These are phyloP conservation scores for Tremella yokohamensis DNA, from an alignment of 768 basidiomycete genomes.

Conservation along the genomic window DNA sequence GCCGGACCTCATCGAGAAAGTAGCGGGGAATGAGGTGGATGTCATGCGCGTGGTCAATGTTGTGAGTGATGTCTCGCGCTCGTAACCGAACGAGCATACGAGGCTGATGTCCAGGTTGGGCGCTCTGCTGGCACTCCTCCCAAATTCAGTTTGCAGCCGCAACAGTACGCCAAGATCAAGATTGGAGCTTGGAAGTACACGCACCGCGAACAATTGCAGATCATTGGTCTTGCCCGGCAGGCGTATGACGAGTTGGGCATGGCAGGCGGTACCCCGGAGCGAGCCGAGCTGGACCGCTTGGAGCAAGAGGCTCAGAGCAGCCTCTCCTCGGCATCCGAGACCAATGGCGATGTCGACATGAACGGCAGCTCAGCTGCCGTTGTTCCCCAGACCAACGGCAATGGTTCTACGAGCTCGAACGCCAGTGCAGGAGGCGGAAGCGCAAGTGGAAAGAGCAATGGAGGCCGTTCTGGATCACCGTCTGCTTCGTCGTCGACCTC, in stretches of 20 bases:
- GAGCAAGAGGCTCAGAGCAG: background rate
- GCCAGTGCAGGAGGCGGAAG: background rate
- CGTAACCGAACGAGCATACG: background rate
- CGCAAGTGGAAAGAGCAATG: background rate
- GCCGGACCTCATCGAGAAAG: conserved; percentile 25
- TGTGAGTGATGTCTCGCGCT: conserved; percentile 21
- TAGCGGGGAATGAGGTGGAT: conserved; percentile 36
- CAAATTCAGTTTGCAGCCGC: conserved; percentile 29
- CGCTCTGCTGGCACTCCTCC: conserved; percentile 14
- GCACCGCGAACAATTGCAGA: conserved; percentile 23
- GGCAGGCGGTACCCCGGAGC: conserved; percentile 31
- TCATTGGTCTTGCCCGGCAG: conserved; percentile 25
- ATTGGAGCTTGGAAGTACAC: conserved; percentile 38
- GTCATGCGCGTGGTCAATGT: conserved; percentile 43
- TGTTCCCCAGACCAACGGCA: background rate
- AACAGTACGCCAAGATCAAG: conserved; percentile 44
- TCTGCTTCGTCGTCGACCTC: background rate
- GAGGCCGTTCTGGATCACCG: background rate
- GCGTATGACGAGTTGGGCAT: conserved; percentile 42
- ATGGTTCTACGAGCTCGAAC: background rate
- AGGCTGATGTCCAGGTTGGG: conserved; percentile 27
- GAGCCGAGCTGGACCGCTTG: conserved; percentile 26
- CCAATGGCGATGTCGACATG: background rate
- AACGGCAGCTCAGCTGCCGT: background rate
- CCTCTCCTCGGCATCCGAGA: background rate